Evolutionary conservation across 768 basidiomycete species (phyloP), one percentile per base, ranked within the genome.

Genomic region (Russula vinacea): DNA sequence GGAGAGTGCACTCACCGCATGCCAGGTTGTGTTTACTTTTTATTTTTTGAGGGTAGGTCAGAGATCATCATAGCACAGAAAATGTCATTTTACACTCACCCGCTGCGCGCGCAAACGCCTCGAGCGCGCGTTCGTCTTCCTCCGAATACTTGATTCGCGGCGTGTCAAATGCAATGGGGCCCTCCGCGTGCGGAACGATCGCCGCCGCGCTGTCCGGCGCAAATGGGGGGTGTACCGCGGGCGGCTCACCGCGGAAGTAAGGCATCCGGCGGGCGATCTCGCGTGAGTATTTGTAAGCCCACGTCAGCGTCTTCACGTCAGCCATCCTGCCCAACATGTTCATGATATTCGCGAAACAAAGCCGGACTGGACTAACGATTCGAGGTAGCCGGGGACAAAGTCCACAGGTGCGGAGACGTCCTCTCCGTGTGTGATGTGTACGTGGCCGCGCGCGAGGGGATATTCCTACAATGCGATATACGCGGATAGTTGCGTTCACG

Each of bases 181-280:
- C 67, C 9, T 62, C 35, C 33, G 64, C 71, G n/a, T 56, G 62
- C 33, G 29, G 32, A 8, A 63, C 16, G 29, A 54, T 9, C 10
- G 50, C 32, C 13, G 78, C 77, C 32, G 62, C 54, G 26, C 76
- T 72, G 35, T 71, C 73, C 5, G 59, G 58, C 0, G 71, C 45
- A 55, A 79, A 79, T 8, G 60, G 22, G 2, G 78, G 78, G 58
- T 74, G 74, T 17, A 56, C 19, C 10, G 50, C 52, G 0, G 62
- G 45, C 22, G 70, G 66, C 56, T 77, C 76, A n/a, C 77, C 77
- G 22, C 75, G 72, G 52, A 77, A 79, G 47, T 63, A 68, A 16
- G 72, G 62, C 80, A 85, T 84, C 17, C 86, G 81, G 40, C 87
- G 79, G 4, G 76, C 74, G 10, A 83, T 66, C 73, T 88, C 86